Percentiles rank a stretch among this genome's conserved stretches.
These are phyloP conservation scores for Pezizomycotina sp. DNA, from an alignment of 2,329 filamentous ascomycete genomes.

Conservation along the genomic window DNA sequence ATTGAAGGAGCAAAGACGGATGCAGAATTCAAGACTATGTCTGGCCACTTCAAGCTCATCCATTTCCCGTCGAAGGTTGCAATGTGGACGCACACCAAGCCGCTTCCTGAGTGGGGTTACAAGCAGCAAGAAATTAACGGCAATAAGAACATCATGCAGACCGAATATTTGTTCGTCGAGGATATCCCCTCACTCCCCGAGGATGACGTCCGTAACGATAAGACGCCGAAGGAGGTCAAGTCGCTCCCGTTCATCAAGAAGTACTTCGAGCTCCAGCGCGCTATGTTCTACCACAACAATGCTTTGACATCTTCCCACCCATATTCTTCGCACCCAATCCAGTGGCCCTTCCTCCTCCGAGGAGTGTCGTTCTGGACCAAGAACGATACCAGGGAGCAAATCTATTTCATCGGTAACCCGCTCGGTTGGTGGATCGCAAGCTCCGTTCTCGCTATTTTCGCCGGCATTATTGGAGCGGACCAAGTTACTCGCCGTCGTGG, in stretches of 20 bases:
- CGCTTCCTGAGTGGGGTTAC: slow-evolving; percentile 92
- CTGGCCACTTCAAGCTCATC: slow-evolving; percentile 88
- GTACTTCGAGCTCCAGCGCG: slow-evolving; percentile 88
- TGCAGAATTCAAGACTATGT: slow-evolving; percentile 77
- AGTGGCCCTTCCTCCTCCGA: slow-evolving; percentile 93
- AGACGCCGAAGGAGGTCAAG: slow-evolving; percentile 65
- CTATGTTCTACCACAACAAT: slow-evolving; percentile 99
- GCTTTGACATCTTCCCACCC: slow-evolving; percentile 93
- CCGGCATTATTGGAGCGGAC: slow-evolving; percentile 78
- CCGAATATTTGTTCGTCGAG: slow-evolving; percentile 80
- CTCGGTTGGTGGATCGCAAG: slow-evolving; percentile 94
- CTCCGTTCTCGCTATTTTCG: slow-evolving; percentile 81
- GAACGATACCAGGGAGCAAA: slow-evolving; percentile 84
- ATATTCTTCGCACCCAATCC: slow-evolving; percentile 84
- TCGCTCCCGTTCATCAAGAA: slow-evolving; percentile 75
- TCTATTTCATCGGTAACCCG: slow-evolving; percentile 96
- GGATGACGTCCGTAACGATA: slow-evolving; percentile 57
- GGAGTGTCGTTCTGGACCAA: slow-evolving; percentile 99
- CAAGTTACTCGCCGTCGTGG: slow-evolving; percentile 86
- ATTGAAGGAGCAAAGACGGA: slow-evolving; percentile 69
- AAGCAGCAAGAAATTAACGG: slow-evolving; percentile 98
- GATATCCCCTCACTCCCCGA: slow-evolving; percentile 64
- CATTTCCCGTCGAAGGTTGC: slow-evolving; percentile 91
- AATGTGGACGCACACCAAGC: slow-evolving; percentile 95
- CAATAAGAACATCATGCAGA: slow-evolving; percentile 82